A percentile compares a stretch with the other conserved stretches of the same genome.
Evolutionary conservation across 495 filamentous ascomycete genomes (phyloP).

Genomic region (Podospora australis): DNA sequence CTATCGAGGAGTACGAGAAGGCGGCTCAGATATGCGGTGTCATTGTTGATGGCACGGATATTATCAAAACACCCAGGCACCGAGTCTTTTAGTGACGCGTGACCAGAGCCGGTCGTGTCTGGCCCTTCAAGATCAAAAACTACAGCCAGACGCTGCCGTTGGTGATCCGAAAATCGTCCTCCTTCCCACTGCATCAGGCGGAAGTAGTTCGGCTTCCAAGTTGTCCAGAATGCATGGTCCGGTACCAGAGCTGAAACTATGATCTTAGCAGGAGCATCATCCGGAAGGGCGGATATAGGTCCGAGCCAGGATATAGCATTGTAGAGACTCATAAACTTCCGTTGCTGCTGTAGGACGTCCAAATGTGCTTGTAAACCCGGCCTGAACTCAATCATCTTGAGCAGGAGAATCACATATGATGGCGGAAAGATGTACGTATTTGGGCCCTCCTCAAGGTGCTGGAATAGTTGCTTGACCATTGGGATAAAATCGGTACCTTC

Average conservation of each 20-base stretch:
- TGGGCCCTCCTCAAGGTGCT: constrained; percentile 2
- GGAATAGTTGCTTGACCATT: constrained; percentile 6
- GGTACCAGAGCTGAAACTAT: constrained; percentile 7
- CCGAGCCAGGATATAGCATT: constrained; percentile 12
- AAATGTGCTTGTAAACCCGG: constrained; percentile 2
- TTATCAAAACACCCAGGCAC: constrained; percentile 8
- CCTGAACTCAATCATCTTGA: constrained; percentile 1
- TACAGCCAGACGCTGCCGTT: constrained; percentile 5
- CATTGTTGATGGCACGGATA: constrained; percentile 1
- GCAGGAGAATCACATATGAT: constrained; percentile 5
- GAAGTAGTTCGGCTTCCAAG: constrained; percentile 10
- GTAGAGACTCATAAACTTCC: constrained; percentile 15
- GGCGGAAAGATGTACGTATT: constrained; percentile 5
- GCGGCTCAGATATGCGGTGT: constrained; percentile 4
- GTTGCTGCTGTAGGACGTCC: background rate
- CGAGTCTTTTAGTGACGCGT: constrained; percentile 3
- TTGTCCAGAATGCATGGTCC: constrained; percentile 5
- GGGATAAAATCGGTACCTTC: constrained; percentile 7
- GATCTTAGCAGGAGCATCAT: constrained; percentile 3
- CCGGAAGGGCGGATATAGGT: background rate
- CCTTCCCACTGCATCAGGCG: constrained; percentile 16
- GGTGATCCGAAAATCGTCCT: constrained; percentile 8
- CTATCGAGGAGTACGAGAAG: constrained; percentile 9
- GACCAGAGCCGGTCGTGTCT: constrained; percentile 8
- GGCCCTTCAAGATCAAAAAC: constrained; percentile 19